phyloP scores from a whole-genome alignment of 2,329 filamentous ascomycete species.

The Elsinoe ampelina region DNA sequence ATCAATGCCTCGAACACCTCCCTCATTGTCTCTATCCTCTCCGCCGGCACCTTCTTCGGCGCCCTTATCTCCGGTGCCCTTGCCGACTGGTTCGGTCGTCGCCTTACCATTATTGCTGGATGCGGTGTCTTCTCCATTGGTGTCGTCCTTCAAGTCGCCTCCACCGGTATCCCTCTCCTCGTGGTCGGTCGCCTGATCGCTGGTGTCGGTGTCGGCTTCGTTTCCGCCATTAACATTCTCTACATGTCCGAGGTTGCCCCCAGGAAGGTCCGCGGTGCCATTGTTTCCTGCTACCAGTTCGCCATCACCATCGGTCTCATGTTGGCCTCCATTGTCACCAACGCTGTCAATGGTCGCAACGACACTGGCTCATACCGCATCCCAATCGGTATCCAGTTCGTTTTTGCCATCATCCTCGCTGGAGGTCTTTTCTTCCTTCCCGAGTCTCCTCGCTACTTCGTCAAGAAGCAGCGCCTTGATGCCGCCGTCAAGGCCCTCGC shows the following conservation, averaged over 20 bases:
- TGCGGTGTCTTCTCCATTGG: constrained; percentile 52
- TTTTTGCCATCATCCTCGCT: constrained; percentile 69
- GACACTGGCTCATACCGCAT: constrained; percentile 68
- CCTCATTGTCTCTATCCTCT: constrained; percentile 64
- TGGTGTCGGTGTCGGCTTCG: constrained; percentile 62
- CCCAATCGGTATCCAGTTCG: constrained; percentile 69
- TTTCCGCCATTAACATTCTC: constrained; percentile 52
- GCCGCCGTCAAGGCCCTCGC: constrained; percentile 56
- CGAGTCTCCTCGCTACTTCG: constrained; percentile 76
- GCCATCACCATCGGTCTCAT: constrained; percentile 73
- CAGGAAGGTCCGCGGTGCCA: constrained; percentile 65
- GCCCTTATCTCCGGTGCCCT: constrained; percentile 50
- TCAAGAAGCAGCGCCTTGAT: constrained; percentile 65
- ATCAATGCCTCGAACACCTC: constrained; percentile 38
- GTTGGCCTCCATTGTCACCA: constrained; percentile 64
- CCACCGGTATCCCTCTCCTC: constrained; percentile 54
- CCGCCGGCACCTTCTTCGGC: constrained; percentile 68
- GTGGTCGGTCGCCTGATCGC: constrained; percentile 64
- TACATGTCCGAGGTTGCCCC: constrained; percentile 38
- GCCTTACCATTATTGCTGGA: constrained; percentile 52
- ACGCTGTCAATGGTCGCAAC: constrained; percentile 53
- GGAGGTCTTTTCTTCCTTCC: constrained; percentile 65
- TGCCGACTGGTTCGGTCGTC: constrained; percentile 58
- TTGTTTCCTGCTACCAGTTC: constrained; percentile 75
- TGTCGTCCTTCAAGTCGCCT: constrained; percentile 50